Base-by-base conservation (phyloP, 805 yeast species). In the Sugiyamaella chiloensis region DNA sequence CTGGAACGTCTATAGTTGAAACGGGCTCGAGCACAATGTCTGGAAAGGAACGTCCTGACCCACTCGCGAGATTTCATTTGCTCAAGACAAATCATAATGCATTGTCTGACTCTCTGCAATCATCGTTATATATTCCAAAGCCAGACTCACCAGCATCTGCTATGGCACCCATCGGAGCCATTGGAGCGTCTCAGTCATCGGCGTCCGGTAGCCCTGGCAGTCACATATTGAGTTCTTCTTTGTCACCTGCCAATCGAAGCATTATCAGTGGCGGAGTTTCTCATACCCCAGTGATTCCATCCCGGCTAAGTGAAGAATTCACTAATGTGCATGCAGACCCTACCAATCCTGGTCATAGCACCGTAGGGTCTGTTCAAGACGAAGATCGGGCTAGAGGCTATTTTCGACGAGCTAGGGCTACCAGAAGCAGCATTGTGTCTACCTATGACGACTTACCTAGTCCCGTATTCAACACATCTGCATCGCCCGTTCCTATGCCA, bases 271-370 rank as follows among this genome's bases (percentile, higher is more conserved):
- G 37, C 36, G 47, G 53, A 36, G 24, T 51, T 47, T 23, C 61
- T 35, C 63, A 66, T 47, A 54, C 60, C 3, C 70, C 70, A 2
- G 56, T 61, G n/a, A 53, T 60, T 35, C 68, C 70, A 14, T 66
- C 70, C 6, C 58, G 70, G 12, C 53, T 66, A 24, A 60, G 64
- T 40, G 68, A 64, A 43, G 67, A 64, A 24, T 52, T 60, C 16
- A 53, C 37, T 12, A 34, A 14, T 16, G 16, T 17, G 4, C 16
- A 29, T 29, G 37, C 36, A 31, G 19, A 19, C 5, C 12, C 21
- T n/a, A 19, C 21, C 6, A 34, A 34, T 21, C 21, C 19, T 11
- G 14, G 20, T 19, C 17, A 29, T 5, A 29, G 34, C 34, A n/a
- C n/a, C n/a, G n/a, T n/a, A n/a, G n/a, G n/a, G n/a, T n/a, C 55